These are phyloP conservation scores for Abrus precatorius DNA, from an alignment of 306 rosid genomes.

Conservation along the genomic window DNA sequence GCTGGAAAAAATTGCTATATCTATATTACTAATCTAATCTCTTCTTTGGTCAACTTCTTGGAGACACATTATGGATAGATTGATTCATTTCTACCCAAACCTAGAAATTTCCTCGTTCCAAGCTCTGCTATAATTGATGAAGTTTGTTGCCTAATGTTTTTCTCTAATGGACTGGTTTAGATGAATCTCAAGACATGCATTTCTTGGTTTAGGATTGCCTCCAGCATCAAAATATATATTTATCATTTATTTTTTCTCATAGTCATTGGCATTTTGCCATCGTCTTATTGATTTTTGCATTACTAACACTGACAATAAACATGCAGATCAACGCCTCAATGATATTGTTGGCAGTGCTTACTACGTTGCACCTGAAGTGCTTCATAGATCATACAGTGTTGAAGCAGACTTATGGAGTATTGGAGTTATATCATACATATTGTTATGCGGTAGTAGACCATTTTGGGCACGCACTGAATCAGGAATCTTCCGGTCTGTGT, in stretches of 20 bases:
- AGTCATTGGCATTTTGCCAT: conserved; percentile 1
- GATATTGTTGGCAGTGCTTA: conserved; percentile 99
- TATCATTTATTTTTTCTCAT: conserved; percentile 29
- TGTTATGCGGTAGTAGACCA: conserved; percentile 95
- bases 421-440: conserved; percentile 92
- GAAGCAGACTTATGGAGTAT: conserved; percentile 98
- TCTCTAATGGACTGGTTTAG: conserved; percentile 19
- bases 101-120: conserved; percentile 15
- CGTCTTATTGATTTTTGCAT: conserved; percentile 31
- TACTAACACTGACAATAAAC: conserved; percentile 48
- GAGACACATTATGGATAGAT: background rate
- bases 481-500: conserved; percentile 94
- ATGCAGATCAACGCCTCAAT: conserved; percentile 88
- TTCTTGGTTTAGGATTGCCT: conserved; percentile 35
- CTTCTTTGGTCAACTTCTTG: background rate
- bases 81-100: conserved; percentile 20
- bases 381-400: conserved; percentile 89
- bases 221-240: conserved; percentile 12
- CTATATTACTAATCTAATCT: conserved; percentile 31
- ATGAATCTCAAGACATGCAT: conserved; percentile 26
- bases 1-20: conserved; percentile 12
- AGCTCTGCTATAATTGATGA: background rate
- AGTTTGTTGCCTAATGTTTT: conserved; percentile 30
- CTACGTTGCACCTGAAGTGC: conserved; percentile 97
- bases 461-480: conserved; percentile 99